Base-by-base conservation (phyloP, 176 grass and related monocot species). In the Eleusine indica region DNA sequence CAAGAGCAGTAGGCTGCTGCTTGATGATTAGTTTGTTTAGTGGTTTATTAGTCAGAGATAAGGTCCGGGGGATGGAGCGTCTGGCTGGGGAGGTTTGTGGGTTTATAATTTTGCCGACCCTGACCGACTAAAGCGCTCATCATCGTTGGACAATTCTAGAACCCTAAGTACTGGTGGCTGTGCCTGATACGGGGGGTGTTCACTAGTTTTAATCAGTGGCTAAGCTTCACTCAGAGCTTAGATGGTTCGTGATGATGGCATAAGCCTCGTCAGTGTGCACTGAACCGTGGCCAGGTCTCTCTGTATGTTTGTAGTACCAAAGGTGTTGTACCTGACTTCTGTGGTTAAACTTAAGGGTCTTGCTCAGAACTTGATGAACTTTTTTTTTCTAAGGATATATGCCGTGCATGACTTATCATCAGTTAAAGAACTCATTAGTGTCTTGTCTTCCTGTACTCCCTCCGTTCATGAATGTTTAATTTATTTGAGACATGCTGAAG, bases 101-200 rank as follows among this genome's bases (percentile, higher is more conserved):
- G 54, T 32, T 82, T 85, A 82, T 87, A 85, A 80, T 88, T 90
- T 88, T 89, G 94, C 94, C 91, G 94, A 79, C 91, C 88, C 29
- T n/a, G 32, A 84, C 88, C 75, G 80, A 91, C 86, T 89, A 79
- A 86, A 72, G 74, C 66, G 56, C 41, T 83, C 70, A 86, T 91
- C 74, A 81, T 89, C 57, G 73, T 91, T 91, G 78, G 54, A 86
- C 70, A 77, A 86, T 71, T 75, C 52, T 54, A 48, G 65, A 84
- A 38, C 68, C 74, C 42, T 19, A n/a, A 81, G 22, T 63, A 63
- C 57, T 58, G 79, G 83, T 90, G 88, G 88, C 67, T 78, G 58
- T 38, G 79, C 60, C 39, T 91, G 48, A 84, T 81, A 76, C 47
- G 71, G 38, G 66, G 56, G 10, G 3, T 13, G 25, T 3, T 81